Evolutionary conservation across 371 early-diverging fungal genomes (phyloP), one percentile per base, ranked within the genome.

Genomic region (Umbelopsis sp.): DNA sequence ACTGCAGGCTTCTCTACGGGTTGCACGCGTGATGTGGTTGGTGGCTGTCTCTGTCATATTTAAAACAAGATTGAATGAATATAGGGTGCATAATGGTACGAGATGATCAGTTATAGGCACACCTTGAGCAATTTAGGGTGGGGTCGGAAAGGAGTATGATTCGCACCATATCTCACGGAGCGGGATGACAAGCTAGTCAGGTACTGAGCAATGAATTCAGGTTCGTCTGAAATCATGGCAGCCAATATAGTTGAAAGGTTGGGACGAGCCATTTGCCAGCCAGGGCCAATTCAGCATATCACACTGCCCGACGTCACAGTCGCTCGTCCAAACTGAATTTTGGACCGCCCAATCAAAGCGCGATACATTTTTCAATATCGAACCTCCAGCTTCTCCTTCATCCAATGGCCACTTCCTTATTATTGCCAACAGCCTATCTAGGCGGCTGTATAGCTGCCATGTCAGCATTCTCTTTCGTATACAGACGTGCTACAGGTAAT

Each of bases 361-460:
- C 24, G 65, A 45, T 65, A 65, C 65, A 57, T 65, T 50, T 50
- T 41, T 41, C 41, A 41, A 41, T 41, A 41, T 41, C 12, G n/a
- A 48, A 3, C 50, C 46, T 50, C 20, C 37, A 29, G 18, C 22
- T 50, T 50, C 29, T 20, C n/a, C 29, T 35, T 51, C 22, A 80
- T 83, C 79, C 18, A 57, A 57, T 57, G 57, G 57, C 57, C 29
- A 74, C 69, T 63, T 83, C 85, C 1, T 72, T 88, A 41, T 71
- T 85, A 66, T 76, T 88, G 51, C 86, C 88, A 48, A 70, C 86
- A 14, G 74, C 78, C 20, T 88, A 88, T 64, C 82, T 88, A 46
- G 88, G 88, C 52, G 88, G 86, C 65, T 86, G 86, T 74, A 80
- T 88, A 75, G 80, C 81, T 65, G 84, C 88, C 70, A 88, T 88